A percentile compares a stretch with the other conserved stretches of the same genome.
phyloP scores from a whole-genome alignment of 768 basidiomycete genomes.

The Lactarius hengduanensis region DNA sequence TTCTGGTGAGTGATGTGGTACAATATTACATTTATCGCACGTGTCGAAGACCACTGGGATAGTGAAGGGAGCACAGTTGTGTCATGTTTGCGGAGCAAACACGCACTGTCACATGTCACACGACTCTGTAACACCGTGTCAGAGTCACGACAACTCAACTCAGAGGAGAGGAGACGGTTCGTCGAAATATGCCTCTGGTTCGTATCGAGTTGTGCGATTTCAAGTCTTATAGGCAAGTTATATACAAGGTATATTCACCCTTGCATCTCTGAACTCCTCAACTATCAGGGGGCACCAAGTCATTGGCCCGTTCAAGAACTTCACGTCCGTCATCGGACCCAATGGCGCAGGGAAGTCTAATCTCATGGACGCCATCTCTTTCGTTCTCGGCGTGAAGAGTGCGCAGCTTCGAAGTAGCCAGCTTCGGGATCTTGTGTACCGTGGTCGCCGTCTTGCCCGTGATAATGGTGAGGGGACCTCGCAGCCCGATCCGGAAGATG shows the following conservation, averaged over 20 bases:
- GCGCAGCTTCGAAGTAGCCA: conserved; percentile 91
- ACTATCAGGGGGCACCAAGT: conserved; percentile 66
- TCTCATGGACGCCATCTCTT: conserved; percentile 99
- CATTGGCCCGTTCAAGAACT: conserved; percentile 89
- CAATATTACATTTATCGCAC: too few relatives aligned
- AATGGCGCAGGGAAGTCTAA: conserved; percentile 99
- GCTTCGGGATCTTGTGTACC: conserved; percentile 93
- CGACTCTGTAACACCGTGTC: neutral
- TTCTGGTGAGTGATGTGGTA: too few relatives aligned
- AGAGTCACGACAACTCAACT: neutral
- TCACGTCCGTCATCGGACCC: conserved; percentile 95
- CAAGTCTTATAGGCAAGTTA: conserved; percentile 80
- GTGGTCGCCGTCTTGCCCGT: conserved; percentile 71
- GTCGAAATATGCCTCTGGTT: conserved; percentile 62
- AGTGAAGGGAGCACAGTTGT: too few relatives aligned
- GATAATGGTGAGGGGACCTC: conserved; percentile 41
- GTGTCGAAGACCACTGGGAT: too few relatives aligned
- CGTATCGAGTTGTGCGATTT: conserved; percentile 94
- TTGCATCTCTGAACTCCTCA: neutral
- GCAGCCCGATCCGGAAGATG: conserved; percentile 41
- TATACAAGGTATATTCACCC: conserved; percentile 14
- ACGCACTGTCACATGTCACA: too few relatives aligned
- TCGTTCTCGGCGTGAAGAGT: conserved; percentile 95
- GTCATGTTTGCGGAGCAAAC: too few relatives aligned
- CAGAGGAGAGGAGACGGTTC: too few relatives aligned